phyloP scores from a whole-genome alignment of 345 rosid species.

The Brassica carinata region DNA sequence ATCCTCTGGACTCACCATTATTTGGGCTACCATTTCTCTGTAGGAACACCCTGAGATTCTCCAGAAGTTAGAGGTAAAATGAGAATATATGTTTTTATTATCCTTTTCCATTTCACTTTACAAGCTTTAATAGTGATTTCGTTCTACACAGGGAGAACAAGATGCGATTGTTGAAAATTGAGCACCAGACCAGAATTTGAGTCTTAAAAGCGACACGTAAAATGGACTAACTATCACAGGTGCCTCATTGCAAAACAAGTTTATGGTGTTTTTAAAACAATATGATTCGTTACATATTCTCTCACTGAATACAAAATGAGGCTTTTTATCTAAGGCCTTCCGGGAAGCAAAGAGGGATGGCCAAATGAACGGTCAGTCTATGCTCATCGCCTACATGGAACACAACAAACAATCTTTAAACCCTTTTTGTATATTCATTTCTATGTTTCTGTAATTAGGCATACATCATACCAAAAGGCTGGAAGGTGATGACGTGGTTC shows the following conservation, averaged over 20 bases:
- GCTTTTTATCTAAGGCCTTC: slow-evolving; percentile 54
- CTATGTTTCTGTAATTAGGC: slow-evolving; percentile 46
- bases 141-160: slow-evolving; percentile 60
- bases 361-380: slow-evolving; percentile 56
- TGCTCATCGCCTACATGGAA: slow-evolving; percentile 3
- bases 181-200: slow-evolving; percentile 50
- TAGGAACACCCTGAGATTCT: slow-evolving; percentile 67
- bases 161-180: slow-evolving; percentile 51
- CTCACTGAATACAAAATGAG: background rate
- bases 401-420: background rate
- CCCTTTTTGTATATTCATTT: background rate
- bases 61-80: slow-evolving; percentile 59
- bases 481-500: slow-evolving; percentile 85
- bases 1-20: slow-evolving; percentile 78
- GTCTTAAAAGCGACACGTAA: slow-evolving; percentile 49
- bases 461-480: slow-evolving; percentile 75
- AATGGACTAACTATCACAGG: slow-evolving; percentile 56
- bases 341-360: slow-evolving; percentile 69
- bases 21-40: slow-evolving; percentile 77
- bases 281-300: background rate
- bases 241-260: background rate
- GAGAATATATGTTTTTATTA: too few species aligned
- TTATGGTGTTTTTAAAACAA: background rate
- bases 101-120: background rate
- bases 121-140: background rate